phyloP scores from a whole-genome alignment of 1,139 yeast species.

The Candida pseudoviswanathii region DNA sequence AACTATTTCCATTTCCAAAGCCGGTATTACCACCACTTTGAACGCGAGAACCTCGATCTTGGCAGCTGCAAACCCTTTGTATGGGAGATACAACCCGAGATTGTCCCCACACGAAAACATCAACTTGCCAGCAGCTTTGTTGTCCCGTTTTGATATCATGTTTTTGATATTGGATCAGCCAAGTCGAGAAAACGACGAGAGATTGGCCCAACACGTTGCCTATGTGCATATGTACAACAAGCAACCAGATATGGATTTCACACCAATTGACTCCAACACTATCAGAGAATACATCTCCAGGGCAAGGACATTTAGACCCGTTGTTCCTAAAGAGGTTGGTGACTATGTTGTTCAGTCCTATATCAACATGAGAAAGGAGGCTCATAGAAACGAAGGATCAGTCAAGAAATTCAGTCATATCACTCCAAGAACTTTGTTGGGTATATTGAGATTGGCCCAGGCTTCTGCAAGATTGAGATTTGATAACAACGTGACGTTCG shows the following conservation, averaged over 20 bases:
- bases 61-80: slow-evolving; percentile 97
- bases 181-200: slow-evolving; percentile 75
- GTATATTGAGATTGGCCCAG: slow-evolving; percentile 89
- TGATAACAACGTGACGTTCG: slow-evolving; percentile 65
- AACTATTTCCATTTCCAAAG: slow-evolving; percentile 95
- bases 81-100: slow-evolving; percentile 91
- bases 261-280: slow-evolving; percentile 76
- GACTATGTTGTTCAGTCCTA: slow-evolving; percentile 87
- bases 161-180: slow-evolving; percentile 88
- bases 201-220: slow-evolving; percentile 90
- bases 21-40: slow-evolving; percentile 95
- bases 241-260: slow-evolving; percentile 78
- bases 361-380: slow-evolving; percentile 89
- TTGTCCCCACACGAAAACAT: slow-evolving; percentile 94
- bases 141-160: slow-evolving; percentile 92
- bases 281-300: slow-evolving; percentile 87
- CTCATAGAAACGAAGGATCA: slow-evolving; percentile 76
- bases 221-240: slow-evolving; percentile 91
- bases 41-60: slow-evolving; percentile 94
- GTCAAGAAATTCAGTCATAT: slow-evolving; percentile 82
- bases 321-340: slow-evolving; percentile 82
- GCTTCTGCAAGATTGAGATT: slow-evolving; percentile 92
- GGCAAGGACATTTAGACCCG: slow-evolving; percentile 86
- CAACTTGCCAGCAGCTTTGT: slow-evolving; percentile 93
- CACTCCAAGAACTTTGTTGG: slow-evolving; percentile 93